Conservation (phyloP, 2,329 filamentous ascomycete species). For the Arthroderma sp. region DNA sequence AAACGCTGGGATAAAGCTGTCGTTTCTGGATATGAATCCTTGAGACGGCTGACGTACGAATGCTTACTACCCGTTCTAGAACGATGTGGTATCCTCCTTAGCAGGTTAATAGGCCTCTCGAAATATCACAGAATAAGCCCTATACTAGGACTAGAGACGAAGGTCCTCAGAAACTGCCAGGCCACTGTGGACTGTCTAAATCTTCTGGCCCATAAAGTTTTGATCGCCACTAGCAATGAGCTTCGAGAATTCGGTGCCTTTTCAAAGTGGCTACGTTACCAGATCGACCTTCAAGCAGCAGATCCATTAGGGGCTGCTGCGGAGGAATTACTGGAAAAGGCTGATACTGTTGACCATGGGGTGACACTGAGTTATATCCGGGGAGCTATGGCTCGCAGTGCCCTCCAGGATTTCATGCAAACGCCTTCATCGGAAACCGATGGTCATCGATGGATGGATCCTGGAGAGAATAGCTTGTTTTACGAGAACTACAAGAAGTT, state of each 20-base stretch:
- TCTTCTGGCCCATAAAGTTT: slow-evolving; percentile 58
- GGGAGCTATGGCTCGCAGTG: slow-evolving; percentile 53
- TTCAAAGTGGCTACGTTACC: slow-evolving; percentile 68
- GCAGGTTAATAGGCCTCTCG: slow-evolving; percentile 69
- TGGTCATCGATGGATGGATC: slow-evolving; percentile 28
- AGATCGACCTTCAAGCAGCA: slow-evolving; percentile 65
- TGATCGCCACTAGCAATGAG: slow-evolving; percentile 61
- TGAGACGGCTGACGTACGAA: slow-evolving; percentile 68
- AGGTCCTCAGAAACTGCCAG: slow-evolving; percentile 47
- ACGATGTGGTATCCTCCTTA: slow-evolving; percentile 66
- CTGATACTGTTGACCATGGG: slow-evolving; percentile 59
- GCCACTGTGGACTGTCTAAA: slow-evolving; percentile 65
- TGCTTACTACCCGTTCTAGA: slow-evolving; percentile 82
- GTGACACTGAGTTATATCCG: slow-evolving; percentile 68
- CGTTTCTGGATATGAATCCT: slow-evolving; percentile 58
- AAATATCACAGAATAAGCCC: slow-evolving; percentile 58
- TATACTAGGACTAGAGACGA: slow-evolving; percentile 52
- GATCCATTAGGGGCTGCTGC: slow-evolving; percentile 43
- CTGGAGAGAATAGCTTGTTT: slow-evolving; percentile 26
- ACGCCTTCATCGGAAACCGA: slow-evolving; percentile 29
- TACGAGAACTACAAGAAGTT: slow-evolving; percentile 38
- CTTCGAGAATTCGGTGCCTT: slow-evolving; percentile 65
- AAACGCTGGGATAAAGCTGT: slow-evolving; percentile 93
- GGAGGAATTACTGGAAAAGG: slow-evolving; percentile 65
- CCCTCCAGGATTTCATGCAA: slow-evolving; percentile 46